Evolutionary conservation across 2,329 filamentous ascomycete species (phyloP).

Genomic region (Cryoendolithus antarcticus): DNA sequence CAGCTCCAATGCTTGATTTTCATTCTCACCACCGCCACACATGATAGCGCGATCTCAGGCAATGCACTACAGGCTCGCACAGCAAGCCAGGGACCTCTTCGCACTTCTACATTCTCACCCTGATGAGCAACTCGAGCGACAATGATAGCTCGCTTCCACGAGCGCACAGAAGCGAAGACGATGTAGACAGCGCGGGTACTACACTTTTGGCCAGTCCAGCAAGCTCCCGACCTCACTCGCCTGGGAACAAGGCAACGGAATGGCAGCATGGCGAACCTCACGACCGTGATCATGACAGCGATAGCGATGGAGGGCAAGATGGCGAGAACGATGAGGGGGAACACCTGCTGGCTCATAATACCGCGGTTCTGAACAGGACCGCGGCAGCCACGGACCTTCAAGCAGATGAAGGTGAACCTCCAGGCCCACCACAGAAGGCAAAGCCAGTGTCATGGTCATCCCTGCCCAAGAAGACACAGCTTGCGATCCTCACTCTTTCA

Average conservation of each 20-base stretch:
- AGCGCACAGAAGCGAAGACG: conserved; percentile 3
- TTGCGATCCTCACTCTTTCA: conserved; percentile 64
- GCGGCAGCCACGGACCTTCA: background rate
- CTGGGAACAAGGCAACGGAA: conserved; percentile 8
- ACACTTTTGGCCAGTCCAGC: conserved; percentile 12
- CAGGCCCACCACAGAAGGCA: conserved; percentile 5
- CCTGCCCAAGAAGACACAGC: conserved; percentile 64
- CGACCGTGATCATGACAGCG: background rate
- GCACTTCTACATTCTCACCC: too few relatives aligned
- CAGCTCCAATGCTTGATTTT: too few relatives aligned
- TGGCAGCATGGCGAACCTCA: conserved; percentile 4
- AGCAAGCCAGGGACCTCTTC: too few relatives aligned
- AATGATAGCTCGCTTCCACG: too few relatives aligned
- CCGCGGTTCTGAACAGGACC: conserved; percentile 1
- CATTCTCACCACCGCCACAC: too few relatives aligned
- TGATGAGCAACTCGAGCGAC: too few relatives aligned
- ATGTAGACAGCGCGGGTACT: conserved; percentile 16
- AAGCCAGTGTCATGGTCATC: conserved; percentile 55
- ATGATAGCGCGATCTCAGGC: too few relatives aligned
- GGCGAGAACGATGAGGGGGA: conserved; percentile 7
- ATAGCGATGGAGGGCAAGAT: conserved; percentile 3
- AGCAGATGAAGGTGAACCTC: conserved; percentile 11
- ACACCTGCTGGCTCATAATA: conserved; percentile 10
- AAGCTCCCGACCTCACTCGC: conserved; percentile 7
- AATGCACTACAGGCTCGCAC: too few relatives aligned